Conservation (phyloP, 1,284 basidiomycete species). For the Sanghuangporus baumii region DNA sequence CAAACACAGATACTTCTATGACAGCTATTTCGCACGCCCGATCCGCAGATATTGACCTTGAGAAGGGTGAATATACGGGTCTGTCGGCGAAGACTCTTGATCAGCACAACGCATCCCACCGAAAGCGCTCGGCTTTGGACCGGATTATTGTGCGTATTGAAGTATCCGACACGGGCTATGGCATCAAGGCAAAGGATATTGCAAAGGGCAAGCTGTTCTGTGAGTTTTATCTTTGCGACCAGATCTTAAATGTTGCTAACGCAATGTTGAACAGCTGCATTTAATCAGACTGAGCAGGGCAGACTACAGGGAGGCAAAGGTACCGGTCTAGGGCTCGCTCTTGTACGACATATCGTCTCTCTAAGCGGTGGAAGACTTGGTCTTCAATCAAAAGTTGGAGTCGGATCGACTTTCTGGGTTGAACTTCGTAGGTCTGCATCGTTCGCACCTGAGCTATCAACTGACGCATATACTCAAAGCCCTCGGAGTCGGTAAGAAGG, state of each 20-base stretch:
- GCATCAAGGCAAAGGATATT: conserved; percentile 70
- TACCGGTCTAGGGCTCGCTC: conserved; percentile 80
- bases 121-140: conserved; percentile 36
- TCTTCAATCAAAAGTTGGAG: conserved; percentile 53
- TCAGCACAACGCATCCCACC: conserved; percentile 43
- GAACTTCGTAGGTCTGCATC: conserved; percentile 53
- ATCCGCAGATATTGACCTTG: conserved; percentile 7
- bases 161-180: conserved; percentile 76
- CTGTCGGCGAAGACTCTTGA: conserved; percentile 43
- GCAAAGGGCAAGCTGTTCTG: conserved; percentile 71
- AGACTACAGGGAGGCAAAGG: conserved; percentile 83
- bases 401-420: conserved; percentile 75
- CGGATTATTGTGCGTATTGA: conserved; percentile 75
- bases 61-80: conserved; percentile 9
- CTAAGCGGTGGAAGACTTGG: conserved; percentile 77
- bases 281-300: conserved; percentile 77
- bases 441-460: conserved; percentile 25
- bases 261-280: conserved; percentile 42
- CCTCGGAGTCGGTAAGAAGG: conserved; percentile 35
- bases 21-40: not conserved
- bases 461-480: conserved; percentile 23
- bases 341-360: conserved; percentile 88
- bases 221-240: conserved; percentile 32
- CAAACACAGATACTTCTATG: not conserved
- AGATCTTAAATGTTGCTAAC: not conserved